Percentiles rank a stretch among this genome's conserved stretches.
These are phyloP conservation scores for Cephalotrichum gorgonifer DNA, from an alignment of 2,329 filamentous ascomycete genomes.

Conservation along the genomic window DNA sequence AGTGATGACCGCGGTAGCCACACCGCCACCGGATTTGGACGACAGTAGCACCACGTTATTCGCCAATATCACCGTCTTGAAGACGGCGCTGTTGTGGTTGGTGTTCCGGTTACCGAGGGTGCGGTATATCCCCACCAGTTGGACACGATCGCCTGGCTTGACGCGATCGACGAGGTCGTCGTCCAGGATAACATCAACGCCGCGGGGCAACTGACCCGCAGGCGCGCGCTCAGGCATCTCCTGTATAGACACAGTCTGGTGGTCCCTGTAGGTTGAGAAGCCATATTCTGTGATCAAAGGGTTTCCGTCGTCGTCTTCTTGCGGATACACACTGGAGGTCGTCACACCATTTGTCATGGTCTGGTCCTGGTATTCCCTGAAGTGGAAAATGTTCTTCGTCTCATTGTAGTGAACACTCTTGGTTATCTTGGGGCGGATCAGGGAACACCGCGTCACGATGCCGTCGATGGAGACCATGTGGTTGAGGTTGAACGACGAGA, in stretches of 20 bases:
- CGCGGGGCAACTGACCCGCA: constrained; percentile 86
- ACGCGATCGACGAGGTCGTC: constrained; percentile 92
- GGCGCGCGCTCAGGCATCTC: constrained; percentile 98
- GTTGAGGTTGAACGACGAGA: constrained; percentile 84
- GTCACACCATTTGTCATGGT: constrained; percentile 92
- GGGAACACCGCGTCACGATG: constrained; percentile 90
- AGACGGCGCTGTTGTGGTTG: constrained; percentile 79
- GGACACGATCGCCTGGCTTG: constrained; percentile 92
- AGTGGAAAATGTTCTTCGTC: constrained; percentile 73
- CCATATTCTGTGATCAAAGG: constrained; percentile 92
- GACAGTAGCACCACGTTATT: constrained; percentile 94
- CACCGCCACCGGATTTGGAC: constrained; percentile 89
- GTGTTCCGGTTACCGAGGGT: constrained; percentile 93
- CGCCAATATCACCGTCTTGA: constrained; percentile 86
- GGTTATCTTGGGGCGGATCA: constrained; percentile 94
- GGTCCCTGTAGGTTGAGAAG: constrained; percentile 89
- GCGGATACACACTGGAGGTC: constrained; percentile 86
- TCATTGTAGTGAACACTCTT: constrained; percentile 98
- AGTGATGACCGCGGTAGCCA: constrained; percentile 84
- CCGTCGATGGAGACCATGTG: constrained; percentile 96
- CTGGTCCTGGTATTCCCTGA: constrained; percentile 86
- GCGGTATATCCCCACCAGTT: constrained; percentile 92
- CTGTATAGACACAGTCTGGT: constrained; percentile 96
- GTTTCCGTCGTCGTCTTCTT: constrained; percentile 87
- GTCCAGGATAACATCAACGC: constrained; percentile 92